These are phyloP conservation scores for Mesembryanthemum crystallinum DNA, from an alignment of 148 eudicot genomes.

Conservation along the genomic window DNA sequence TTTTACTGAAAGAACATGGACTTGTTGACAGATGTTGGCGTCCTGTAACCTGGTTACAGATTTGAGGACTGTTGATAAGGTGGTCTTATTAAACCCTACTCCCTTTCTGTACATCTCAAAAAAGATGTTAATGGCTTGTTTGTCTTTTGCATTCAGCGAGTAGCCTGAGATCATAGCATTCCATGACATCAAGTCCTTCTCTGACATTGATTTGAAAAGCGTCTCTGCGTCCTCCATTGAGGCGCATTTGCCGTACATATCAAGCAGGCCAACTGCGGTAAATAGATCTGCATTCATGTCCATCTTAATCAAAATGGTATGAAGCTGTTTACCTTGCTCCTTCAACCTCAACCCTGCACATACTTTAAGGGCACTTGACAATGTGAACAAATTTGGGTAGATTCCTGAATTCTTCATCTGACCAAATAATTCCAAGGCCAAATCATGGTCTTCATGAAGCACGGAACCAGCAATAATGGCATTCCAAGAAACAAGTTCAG, in stretches of 20 bases:
- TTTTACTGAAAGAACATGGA: conserved; percentile 55
- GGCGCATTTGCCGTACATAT: conserved; percentile 68
- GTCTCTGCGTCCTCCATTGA: conserved; percentile 49
- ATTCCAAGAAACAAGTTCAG: conserved; percentile 79
- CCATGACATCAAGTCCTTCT: conserved; percentile 51
- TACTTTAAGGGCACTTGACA: conserved; percentile 75
- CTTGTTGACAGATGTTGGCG: conserved; percentile 35
- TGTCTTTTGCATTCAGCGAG: conserved; percentile 42
- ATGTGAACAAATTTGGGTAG: conserved; percentile 57
- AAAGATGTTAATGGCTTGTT: conserved; percentile 46
- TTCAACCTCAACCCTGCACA: conserved; percentile 56
- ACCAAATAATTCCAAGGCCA: conserved; percentile 55
- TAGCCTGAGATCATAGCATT: conserved; percentile 67
- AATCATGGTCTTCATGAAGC: conserved; percentile 49
- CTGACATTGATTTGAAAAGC: conserved; percentile 43
- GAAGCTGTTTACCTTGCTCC: conserved; percentile 61
- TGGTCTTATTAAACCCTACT: conserved; percentile 53
- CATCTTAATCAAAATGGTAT: conserved; percentile 54
- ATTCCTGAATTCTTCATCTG: conserved; percentile 53
- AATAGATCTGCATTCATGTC: conserved; percentile 48
- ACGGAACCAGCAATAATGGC: conserved; percentile 74
- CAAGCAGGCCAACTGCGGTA: conserved; percentile 57
- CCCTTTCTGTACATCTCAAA: conserved; percentile 40
- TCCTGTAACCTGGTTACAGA: conserved; percentile 47
- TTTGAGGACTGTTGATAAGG: conserved; percentile 56